Base-by-base conservation (phyloP, 257 asterid genomes). In the Solanum commersonii region DNA sequence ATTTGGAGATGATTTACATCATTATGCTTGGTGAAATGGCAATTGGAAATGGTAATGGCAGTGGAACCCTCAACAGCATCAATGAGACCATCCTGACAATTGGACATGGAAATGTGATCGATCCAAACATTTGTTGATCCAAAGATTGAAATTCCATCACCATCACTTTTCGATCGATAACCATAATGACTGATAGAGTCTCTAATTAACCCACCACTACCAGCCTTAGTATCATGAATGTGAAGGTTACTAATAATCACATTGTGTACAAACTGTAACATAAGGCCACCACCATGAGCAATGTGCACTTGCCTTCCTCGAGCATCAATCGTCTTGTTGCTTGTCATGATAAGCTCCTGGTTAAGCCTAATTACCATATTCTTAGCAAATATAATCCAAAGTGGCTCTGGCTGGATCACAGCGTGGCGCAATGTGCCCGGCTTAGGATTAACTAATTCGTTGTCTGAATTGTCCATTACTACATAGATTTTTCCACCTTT, bases 251-350 rank as follows among this genome's bases (percentile, higher is more conserved):
- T 94, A 18, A 94, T 92, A 85, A 94, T 90, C 13, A 94, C 90
- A 46, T 94, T 93, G 33, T 40, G 84, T 18, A 93, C 67, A 67
- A 14, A 92, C 68, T 94, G 98, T 15, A 94, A 20, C 38, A 94
- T 94, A 6, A 94, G 10, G 8, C 98, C 93, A 0, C 95, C 95
- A 5, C 98, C 96, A 23, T 76, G 33, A 0, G 91, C 46, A 52
- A 94, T 94, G 70, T 92, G 93, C 25, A 94, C 86, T 12, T 89
- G 93, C 15, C 84, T 92, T 23, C 97, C 97, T 8, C 97, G 92
- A 34, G 96, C 97, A 15, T 94, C 97, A 14, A 94, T 94, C 3
- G 96, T 94, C 93, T 94, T 93, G 31, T 91, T 76, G 88, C 94
- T 90, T 1, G 95, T 92, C 92, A 94, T 73, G 31, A 94, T 92